phyloP scores from a whole-genome alignment of 1,284 basidiomycete species.

The Trametes versicolor region DNA sequence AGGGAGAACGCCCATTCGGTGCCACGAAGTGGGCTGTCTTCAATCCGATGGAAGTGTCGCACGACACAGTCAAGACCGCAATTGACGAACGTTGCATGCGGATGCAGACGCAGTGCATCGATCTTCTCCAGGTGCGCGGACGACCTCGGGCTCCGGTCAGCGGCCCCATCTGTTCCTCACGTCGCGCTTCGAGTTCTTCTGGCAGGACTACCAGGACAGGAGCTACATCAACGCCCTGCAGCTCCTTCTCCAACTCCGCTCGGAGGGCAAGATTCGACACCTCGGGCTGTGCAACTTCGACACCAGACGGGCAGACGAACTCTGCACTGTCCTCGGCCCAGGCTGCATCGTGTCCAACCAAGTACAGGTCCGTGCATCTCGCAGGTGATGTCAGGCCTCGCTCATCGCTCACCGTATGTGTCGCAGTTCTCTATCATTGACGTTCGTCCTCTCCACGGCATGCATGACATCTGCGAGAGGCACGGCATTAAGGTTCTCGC shows the following conservation, averaged over 20 bases:
- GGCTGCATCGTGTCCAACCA: slow-evolving; percentile 82
- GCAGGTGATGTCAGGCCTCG: not conserved
- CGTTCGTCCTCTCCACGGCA: slow-evolving; percentile 75
- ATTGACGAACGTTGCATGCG: slow-evolving; percentile 69
- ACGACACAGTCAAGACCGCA: slow-evolving; percentile 61
- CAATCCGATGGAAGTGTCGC: slow-evolving; percentile 57
- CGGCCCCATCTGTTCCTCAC: slow-evolving; percentile 15
- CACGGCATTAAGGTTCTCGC: slow-evolving; percentile 77
- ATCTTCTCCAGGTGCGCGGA: slow-evolving; percentile 67
- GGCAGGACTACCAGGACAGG: slow-evolving; percentile 78
- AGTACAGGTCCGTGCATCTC: slow-evolving; percentile 62
- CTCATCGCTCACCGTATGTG: not conserved
- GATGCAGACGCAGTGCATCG: slow-evolving; percentile 58
- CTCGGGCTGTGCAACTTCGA: slow-evolving; percentile 85
- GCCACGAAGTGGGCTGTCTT: slow-evolving; percentile 87
- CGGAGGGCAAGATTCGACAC: slow-evolving; percentile 66
- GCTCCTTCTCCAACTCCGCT: slow-evolving; percentile 63
- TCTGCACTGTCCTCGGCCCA: slow-evolving; percentile 72
- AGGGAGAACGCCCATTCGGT: slow-evolving; percentile 55
- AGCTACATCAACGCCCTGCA: slow-evolving; percentile 69
- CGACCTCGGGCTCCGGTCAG: slow-evolving; percentile 17
- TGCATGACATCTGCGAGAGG: slow-evolving; percentile 76
- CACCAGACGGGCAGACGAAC: slow-evolving; percentile 73
- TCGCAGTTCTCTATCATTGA: slow-evolving; percentile 80
- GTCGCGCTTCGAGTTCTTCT: slow-evolving; percentile 65